These are phyloP conservation scores for Leucosporidium yakuticum DNA, from an alignment of 768 basidiomycete species.

Conservation along the genomic window DNA sequence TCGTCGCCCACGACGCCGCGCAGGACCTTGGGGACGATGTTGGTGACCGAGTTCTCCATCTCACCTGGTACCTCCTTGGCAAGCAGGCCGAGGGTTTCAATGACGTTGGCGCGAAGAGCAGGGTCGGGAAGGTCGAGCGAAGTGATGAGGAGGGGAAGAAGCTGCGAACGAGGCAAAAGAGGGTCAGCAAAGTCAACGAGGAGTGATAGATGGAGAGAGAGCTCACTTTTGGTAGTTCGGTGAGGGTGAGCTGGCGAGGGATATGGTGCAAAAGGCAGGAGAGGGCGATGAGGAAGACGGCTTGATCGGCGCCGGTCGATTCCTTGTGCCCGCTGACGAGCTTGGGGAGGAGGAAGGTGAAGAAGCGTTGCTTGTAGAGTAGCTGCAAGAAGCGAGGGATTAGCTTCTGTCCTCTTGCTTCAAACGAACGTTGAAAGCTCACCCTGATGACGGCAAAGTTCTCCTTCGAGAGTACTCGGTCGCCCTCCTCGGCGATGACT, in stretches of 20 bases:
- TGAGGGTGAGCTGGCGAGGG: slow-evolving; percentile 65
- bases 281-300: slow-evolving; percentile 73
- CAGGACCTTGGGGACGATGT: slow-evolving; percentile 66
- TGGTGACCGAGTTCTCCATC: slow-evolving; percentile 63
- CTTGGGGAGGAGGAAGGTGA: slow-evolving; percentile 63
- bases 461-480: slow-evolving; percentile 63
- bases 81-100: slow-evolving; percentile 68
- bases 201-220: no score
- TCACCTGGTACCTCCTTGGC: slow-evolving; percentile 51
- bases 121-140: slow-evolving; percentile 71
- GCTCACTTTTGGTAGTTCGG: slow-evolving; percentile 56
- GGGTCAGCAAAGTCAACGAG: neutral
- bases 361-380: slow-evolving; percentile 52
- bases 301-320: slow-evolving; percentile 31
- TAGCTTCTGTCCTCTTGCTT: neutral
- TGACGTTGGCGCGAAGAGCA: slow-evolving; percentile 68
- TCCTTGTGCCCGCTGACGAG: slow-evolving; percentile 63
- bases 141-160: slow-evolving; percentile 80
- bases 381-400: slow-evolving; percentile 37
- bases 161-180: slow-evolving; percentile 48
- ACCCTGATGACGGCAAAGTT: slow-evolving; percentile 77
- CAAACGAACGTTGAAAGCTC: slow-evolving; percentile 23
- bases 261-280: slow-evolving; percentile 71
- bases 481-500: slow-evolving; percentile 54
- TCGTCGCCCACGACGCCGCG: slow-evolving; percentile 47